Evolutionary conservation across 2,329 filamentous ascomycete species (phyloP).

Genomic region (Paecilomyces sp.): DNA sequence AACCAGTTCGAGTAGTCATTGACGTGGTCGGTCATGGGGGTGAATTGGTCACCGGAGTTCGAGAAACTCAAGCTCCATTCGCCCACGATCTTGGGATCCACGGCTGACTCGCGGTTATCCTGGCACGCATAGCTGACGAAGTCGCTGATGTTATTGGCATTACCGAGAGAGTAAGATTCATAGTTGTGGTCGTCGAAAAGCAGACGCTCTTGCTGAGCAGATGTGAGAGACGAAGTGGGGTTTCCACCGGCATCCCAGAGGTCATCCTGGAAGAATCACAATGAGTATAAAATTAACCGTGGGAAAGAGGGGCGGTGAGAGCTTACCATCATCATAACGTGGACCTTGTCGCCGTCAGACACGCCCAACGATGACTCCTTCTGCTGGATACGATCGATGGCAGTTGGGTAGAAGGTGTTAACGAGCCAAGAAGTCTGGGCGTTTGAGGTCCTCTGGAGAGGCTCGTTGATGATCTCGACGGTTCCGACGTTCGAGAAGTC

Average conservation of each 20-base stretch:
- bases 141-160: not conserved
- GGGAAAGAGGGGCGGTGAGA: not conserved
- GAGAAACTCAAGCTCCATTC: not conserved
- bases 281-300: not conserved
- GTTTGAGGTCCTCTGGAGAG: conserved; percentile 11
- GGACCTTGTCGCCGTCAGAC: not conserved
- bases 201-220: not conserved
- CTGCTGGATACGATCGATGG: conserved; percentile 1
- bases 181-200: not conserved
- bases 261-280: not conserved
- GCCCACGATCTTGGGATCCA: not conserved
- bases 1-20: not conserved
- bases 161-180: not conserved
- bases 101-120: not conserved
- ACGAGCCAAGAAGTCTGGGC: conserved; percentile 35
- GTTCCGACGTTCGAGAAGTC: conserved; percentile 48
- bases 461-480: conserved; percentile 50
- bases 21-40: not conserved
- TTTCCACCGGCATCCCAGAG: not conserved
- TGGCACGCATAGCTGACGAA: not conserved
- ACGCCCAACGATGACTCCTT: conserved; percentile 2
- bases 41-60: not conserved
- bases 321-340: conserved; percentile 4
- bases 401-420: conserved; percentile 6
- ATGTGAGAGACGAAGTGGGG: not conserved